Conservation (phyloP, 2,329 filamentous ascomycete genomes). For the Xylariaceae sp. region DNA sequence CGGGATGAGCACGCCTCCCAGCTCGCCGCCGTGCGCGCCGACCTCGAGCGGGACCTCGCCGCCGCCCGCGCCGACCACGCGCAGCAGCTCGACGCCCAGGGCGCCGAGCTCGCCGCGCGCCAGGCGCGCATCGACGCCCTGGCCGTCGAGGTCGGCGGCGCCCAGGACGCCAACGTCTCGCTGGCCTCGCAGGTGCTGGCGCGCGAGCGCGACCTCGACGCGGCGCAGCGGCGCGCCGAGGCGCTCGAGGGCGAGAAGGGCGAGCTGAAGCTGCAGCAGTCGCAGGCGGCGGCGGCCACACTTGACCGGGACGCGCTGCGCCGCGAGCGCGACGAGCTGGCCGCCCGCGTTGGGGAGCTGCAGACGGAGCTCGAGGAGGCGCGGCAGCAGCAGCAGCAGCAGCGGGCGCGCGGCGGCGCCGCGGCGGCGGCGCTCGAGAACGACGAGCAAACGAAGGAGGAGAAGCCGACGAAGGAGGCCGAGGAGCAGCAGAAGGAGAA, state of each 20-base stretch:
- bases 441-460: constrained; percentile 16
- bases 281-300: constrained; percentile 16
- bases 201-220: constrained; percentile 15
- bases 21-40: constrained; percentile 13
- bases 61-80: constrained; percentile 16
- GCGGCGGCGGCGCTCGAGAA: constrained; percentile 10
- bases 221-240: constrained; percentile 14
- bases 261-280: constrained; percentile 15
- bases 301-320: constrained; percentile 20
- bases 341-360: constrained; percentile 15
- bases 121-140: constrained; percentile 18
- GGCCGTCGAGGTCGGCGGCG: constrained; percentile 19
- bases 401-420: no score
- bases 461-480: constrained; percentile 16
- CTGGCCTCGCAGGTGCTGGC: constrained; percentile 19
- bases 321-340: constrained; percentile 17
- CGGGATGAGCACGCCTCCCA: constrained; percentile 15
- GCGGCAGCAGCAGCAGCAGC: constrained; percentile 14
- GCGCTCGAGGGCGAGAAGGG: constrained; percentile 18
- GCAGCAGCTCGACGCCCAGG: constrained; percentile 5
- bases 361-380: constrained; percentile 20
- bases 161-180: constrained; percentile 23
- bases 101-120: constrained; percentile 16
- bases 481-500: constrained; percentile 20
- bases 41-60: constrained; percentile 15